Evolutionary conservation across 1,284 basidiomycete genomes (phyloP).

Genomic region (Cystobasidiaceae sp.): DNA sequence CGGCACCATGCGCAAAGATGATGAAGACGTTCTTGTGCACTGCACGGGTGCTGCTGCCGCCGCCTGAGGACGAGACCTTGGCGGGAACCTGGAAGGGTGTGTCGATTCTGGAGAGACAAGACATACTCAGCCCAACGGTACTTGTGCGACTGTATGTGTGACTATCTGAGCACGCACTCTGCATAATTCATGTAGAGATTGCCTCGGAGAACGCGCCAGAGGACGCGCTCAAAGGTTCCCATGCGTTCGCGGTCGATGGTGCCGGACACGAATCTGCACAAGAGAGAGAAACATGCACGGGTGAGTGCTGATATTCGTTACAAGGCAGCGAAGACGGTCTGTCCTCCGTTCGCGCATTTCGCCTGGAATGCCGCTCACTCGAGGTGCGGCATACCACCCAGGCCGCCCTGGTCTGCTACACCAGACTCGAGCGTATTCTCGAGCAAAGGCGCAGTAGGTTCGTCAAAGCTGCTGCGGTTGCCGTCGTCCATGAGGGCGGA

Average conservation of each 20-base stretch:
- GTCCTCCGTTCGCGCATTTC: no score
- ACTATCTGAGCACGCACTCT: slow-evolving; percentile 44
- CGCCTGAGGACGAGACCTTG: slow-evolving; percentile 51
- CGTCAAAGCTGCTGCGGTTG: slow-evolving; percentile 82
- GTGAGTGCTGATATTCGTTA: neutral
- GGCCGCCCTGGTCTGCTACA: slow-evolving; percentile 43
- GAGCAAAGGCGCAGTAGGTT: slow-evolving; percentile 78
- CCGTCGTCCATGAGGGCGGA: slow-evolving; percentile 54
- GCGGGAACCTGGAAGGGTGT: slow-evolving; percentile 85
- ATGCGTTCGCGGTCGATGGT: slow-evolving; percentile 91
- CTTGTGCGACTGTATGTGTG: no score
- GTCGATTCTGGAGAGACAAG: slow-evolving; percentile 79
- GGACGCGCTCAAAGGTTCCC: slow-evolving; percentile 90
- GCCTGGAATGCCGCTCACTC: no score
- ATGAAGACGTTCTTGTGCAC: slow-evolving; percentile 95
- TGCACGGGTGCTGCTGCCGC: slow-evolving; percentile 57
- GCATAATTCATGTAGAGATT: slow-evolving; percentile 98
- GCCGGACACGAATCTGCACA: slow-evolving; percentile 78
- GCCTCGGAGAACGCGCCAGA: slow-evolving; percentile 96
- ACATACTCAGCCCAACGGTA: no score
- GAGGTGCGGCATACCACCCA: slow-evolving; percentile 63
- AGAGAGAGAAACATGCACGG: neutral
- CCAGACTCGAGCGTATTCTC: slow-evolving; percentile 70
- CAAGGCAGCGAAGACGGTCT: slow-evolving; percentile 17
- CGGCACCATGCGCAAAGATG: slow-evolving; percentile 96